Evolutionary conservation across 148 eudicot species (phyloP).

Genomic region (Camellia japonica): DNA sequence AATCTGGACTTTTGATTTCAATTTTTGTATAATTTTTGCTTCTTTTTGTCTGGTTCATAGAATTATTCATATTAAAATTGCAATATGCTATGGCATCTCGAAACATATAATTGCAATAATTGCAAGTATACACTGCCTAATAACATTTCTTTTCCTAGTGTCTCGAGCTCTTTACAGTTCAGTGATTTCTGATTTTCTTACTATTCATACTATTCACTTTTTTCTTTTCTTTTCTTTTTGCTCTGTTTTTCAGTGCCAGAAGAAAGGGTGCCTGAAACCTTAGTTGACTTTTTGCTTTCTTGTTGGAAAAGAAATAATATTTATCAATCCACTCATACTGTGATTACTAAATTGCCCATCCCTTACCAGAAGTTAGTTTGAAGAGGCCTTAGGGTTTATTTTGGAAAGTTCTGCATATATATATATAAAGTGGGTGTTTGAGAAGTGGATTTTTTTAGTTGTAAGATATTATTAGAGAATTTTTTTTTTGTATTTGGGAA

Average conservation of each 20-base stretch:
- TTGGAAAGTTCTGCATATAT: neutral
- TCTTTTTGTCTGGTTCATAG: too few species aligned
- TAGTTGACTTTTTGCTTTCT: constrained; percentile 23
- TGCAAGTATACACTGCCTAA: too few species aligned
- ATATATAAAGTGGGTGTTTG: too few species aligned
- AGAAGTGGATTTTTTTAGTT: too few species aligned
- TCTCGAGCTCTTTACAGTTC: neutral
- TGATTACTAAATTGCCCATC: neutral
- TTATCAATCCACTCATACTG: neutral
- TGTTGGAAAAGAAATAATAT: neutral
- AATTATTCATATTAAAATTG: too few species aligned
- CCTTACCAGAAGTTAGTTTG: neutral
- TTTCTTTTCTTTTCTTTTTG: constrained; percentile 3
- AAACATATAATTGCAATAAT: too few species aligned
- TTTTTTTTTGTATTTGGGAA: too few species aligned
- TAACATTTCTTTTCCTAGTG: neutral
- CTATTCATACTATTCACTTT: neutral
- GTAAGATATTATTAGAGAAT: too few species aligned
- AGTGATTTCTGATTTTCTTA: neutral
- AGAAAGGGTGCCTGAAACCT: constrained; percentile 8
- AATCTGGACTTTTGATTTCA: too few species aligned
- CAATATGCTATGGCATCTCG: too few species aligned
- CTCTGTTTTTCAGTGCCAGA: constrained; percentile 7
- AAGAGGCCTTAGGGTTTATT: constrained; percentile 3
- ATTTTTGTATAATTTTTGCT: too few species aligned